These are phyloP conservation scores for Aspergillus sclerotiicarbonarius DNA, from an alignment of 495 filamentous ascomycete species.

Conservation along the genomic window DNA sequence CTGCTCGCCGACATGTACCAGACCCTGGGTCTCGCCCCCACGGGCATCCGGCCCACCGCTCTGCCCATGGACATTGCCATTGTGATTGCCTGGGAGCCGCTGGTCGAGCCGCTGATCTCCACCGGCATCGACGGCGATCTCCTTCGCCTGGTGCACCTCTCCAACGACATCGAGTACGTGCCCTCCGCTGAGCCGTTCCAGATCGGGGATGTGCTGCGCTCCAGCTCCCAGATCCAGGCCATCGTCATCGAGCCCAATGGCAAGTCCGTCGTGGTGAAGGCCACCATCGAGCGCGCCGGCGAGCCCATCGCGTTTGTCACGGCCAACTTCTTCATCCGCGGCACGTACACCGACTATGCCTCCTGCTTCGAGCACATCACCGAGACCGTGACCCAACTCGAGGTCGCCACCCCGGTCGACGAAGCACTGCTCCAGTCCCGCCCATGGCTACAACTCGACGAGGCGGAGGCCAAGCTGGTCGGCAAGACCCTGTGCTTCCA, in stretches of 20 bases:
- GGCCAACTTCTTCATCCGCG: slow-evolving; percentile 3
- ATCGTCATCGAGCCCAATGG: neutral
- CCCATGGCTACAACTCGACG: neutral
- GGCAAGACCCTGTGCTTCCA: neutral
- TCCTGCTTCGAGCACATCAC: slow-evolving; percentile 1
- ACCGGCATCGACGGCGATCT: neutral
- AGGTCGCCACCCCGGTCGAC: neutral
- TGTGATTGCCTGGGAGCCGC: slow-evolving; percentile 1
- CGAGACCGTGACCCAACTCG: neutral
- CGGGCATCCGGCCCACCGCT: neutral
- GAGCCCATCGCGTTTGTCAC: neutral
- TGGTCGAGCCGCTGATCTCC: neutral
- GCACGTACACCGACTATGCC: neutral
- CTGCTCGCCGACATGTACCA: neutral
- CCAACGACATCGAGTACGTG: neutral
- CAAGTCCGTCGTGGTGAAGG: neutral
- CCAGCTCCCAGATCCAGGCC: neutral
- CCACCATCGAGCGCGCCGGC: neutral
- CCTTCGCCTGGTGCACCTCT: slow-evolving; percentile 5
- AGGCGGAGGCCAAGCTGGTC: neutral
- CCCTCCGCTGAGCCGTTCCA: neutral
- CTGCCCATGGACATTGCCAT: slow-evolving; percentile 4
- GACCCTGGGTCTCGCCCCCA: neutral
- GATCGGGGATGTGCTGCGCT: neutral
- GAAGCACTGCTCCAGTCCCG: neutral